phyloP scores from a whole-genome alignment of 2,329 filamentous ascomycete genomes.

The Coniosporium uncinatum region DNA sequence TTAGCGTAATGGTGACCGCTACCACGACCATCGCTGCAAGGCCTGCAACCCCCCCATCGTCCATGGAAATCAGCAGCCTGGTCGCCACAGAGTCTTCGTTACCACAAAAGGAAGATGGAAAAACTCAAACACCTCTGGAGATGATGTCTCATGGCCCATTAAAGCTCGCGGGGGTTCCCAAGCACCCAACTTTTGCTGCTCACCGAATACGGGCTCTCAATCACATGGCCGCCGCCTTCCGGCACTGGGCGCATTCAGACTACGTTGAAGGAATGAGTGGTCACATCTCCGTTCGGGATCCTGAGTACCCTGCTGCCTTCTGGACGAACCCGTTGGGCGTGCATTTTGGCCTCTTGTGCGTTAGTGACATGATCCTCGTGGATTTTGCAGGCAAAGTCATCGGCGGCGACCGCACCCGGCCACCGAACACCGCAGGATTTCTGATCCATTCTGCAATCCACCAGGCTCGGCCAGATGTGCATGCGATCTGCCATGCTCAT shows the following conservation, averaged over 20 bases:
- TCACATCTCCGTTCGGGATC: conserved; percentile 19
- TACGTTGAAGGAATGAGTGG: conserved; percentile 9
- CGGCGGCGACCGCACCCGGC: conserved; percentile 27
- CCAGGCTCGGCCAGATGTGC: conserved; percentile 33
- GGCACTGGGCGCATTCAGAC: conserved; percentile 7
- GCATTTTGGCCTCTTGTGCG: conserved; percentile 34
- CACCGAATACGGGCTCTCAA: no score
- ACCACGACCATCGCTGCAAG: no score
- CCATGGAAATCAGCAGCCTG: no score
- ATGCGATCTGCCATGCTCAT: conserved; percentile 38
- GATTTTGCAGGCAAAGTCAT: conserved; percentile 34
- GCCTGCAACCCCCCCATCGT: no score
- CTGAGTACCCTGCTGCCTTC: conserved; percentile 25
- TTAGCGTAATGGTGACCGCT: no score
- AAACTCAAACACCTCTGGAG: no score
- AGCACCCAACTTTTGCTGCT: no score
- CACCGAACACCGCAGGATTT: conserved; percentile 38
- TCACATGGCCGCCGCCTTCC: conserved; percentile 7
- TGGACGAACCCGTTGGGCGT: conserved; percentile 35
- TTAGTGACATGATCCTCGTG: conserved; percentile 39
- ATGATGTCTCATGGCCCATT: no score
- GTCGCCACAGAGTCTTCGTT: no score
- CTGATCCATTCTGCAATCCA: conserved; percentile 38
- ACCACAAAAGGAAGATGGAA: no score
- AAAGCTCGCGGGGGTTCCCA: no score